Evolutionary conservation across 2,329 filamentous ascomycete genomes (phyloP), one percentile per base, ranked within the genome.

Genomic region (Colletotrichum somersetense): DNA sequence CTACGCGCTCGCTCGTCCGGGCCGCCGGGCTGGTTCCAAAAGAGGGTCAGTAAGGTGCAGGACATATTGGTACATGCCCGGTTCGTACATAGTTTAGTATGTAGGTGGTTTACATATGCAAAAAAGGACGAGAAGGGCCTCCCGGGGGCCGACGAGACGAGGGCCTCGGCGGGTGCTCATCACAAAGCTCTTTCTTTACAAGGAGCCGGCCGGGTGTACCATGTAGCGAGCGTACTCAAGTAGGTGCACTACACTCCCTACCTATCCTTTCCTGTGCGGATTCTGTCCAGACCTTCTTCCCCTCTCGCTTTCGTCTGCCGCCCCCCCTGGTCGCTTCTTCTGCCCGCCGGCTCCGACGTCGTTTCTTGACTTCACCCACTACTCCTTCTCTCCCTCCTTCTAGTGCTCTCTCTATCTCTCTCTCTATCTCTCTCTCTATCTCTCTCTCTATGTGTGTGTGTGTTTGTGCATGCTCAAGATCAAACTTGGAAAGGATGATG

Each of bases 151-250:
- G 46, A 59, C 67, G 68, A 66, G 53, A 71, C 42, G 68, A 52
- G 50, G 26, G 62, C 71, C 70, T 58, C 72, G 73, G 61, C 73
- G 71, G 68, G 68, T 72, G 64, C 66, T 70, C 62, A 55, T 65
- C 48, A 70, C 64, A 48, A 48, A 11, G 46, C 30, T 23, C n/a
- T 23, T 48, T 48, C 5, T 38, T 38, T 11, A 46, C 20, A 46
- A 20, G 44, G 18, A 46, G 44, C 30, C 30, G 30, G 4, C 30
- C 30, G 30, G 4, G 30, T 30, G 30, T 30, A 30, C 30, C 30
- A 30, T 46, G 8, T n/a, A 42, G 14, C 3, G 16, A 12, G 35
- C 11, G 11, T 38, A 10, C 35, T 10, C 2, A 38, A 42, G 14
- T 44, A 18, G 7, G 5, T 48, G 12, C 20, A 48, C 20, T 48